Evolutionary conservation across 78 protist genomes (phyloP).

Genomic region (Dictyostelium intermedium): DNA sequence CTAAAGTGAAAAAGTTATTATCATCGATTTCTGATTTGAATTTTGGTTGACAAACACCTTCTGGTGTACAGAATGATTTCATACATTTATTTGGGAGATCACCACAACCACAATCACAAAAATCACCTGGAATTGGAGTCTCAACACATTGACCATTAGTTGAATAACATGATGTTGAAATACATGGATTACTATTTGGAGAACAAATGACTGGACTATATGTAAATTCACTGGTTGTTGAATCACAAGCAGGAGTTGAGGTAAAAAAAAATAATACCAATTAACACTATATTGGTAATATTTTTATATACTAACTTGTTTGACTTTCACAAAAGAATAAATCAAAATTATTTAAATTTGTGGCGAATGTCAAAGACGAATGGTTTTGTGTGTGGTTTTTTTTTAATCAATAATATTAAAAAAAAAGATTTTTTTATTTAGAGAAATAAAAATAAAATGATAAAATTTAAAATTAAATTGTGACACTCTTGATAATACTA

Average conservation of each 20-base stretch:
- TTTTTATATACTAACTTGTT: neutral
- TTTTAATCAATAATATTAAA: too few relatives aligned
- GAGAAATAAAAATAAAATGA: too few relatives aligned
- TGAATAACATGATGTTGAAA: neutral
- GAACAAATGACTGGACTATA: too few relatives aligned
- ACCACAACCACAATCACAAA: neutral
- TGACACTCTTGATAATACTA: too few relatives aligned
- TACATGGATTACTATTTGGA: neutral
- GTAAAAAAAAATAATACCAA: too few relatives aligned
- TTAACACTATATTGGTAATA: too few relatives aligned
- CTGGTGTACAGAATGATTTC: neutral
- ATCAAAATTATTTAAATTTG: constrained; percentile 59
- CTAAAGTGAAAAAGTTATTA: constrained; percentile 10
- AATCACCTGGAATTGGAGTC: neutral
- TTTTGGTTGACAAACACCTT: neutral
- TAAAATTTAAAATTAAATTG: too few relatives aligned
- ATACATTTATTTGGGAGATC: neutral
- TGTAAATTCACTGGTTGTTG: too few relatives aligned
- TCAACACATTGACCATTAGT: neutral
- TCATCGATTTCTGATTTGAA: neutral
- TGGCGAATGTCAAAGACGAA: too few relatives aligned
- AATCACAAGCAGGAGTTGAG: too few relatives aligned
- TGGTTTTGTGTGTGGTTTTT: too few relatives aligned
- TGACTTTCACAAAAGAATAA: constrained; percentile 63
- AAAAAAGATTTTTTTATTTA: too few relatives aligned